Conservation (phyloP, 768 basidiomycete species). For the Phaffia australis region DNA sequence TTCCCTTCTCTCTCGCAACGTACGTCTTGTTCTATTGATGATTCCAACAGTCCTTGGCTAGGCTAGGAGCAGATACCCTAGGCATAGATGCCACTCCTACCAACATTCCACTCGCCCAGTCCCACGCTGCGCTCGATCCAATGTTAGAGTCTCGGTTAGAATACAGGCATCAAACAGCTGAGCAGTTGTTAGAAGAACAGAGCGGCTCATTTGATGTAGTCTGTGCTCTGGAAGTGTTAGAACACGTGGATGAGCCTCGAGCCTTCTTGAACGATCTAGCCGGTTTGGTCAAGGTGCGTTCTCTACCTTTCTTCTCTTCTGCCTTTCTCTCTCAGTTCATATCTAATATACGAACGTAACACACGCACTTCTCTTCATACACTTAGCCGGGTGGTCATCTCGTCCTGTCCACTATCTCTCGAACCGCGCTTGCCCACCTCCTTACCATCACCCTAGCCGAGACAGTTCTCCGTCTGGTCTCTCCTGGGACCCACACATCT, state of each 20-base stretch:
- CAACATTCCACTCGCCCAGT: conserved; percentile 72
- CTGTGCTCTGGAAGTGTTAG: conserved; percentile 94
- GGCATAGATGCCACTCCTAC: conserved; percentile 86
- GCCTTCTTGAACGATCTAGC: conserved; percentile 72
- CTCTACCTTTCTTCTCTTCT: neutral
- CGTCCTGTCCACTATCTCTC: conserved; percentile 87
- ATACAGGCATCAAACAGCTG: conserved; percentile 66
- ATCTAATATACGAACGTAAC: neutral
- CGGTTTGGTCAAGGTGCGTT: conserved; percentile 68
- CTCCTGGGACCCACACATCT: conserved; percentile 80
- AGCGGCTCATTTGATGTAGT: conserved; percentile 70
- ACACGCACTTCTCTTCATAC: too few relatives aligned
- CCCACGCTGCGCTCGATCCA: conserved; percentile 72
- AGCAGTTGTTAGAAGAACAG: conserved; percentile 49
- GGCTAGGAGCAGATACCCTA: conserved; percentile 73
- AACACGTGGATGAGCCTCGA: conserved; percentile 88
- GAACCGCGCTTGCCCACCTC: conserved; percentile 62
- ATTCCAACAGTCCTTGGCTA: conserved; percentile 57
- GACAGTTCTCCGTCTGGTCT: conserved; percentile 63
- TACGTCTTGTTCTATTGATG: neutral
- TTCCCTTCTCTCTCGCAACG: neutral
- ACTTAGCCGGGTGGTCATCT: conserved; percentile 88
- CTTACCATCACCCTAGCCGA: conserved; percentile 71
- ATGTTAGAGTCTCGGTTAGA: conserved; percentile 45
- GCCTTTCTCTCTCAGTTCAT: neutral